Base-by-base conservation (phyloP, 169 alveolate genomes). In the Cryptosporidium ubiquitum region DNA sequence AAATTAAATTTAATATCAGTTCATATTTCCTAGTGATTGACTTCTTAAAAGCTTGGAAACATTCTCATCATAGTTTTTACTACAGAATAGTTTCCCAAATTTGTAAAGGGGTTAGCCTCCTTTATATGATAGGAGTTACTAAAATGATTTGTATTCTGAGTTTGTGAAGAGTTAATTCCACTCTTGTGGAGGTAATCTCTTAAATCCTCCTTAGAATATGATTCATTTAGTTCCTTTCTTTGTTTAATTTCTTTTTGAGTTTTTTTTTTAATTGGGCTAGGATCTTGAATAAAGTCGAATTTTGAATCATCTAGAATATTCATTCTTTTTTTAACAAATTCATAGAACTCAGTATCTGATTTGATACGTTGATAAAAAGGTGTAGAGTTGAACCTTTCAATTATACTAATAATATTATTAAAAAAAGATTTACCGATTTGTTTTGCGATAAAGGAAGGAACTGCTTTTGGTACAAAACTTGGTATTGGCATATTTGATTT, bases 401-500 rank as follows among this genome's bases (percentile, higher is more conserved):
- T 79, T 9, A 79, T 79, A 16, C 66, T n/a, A 4, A 79, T 79
- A 33, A 79, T 37, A 44, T 79, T 79, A 31, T 79, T 79, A 61
- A 39, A 79, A 35, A 79, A 64, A 7, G 79, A 58, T 26, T 79
- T 79, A 0, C 89, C 89, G 14, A 79, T 60, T 61, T 79, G 89
- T 35, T 79, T 79, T 12, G 89, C 89, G 4, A 79, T 79, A 42
- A 79, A 79, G 5, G 89, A 79, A 14, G 89, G 89, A 29, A 79
- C 89, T 5, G 89, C 89, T 39, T 61, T 79, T 31, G 89, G 89
- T 1, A 79, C 75, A 39, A 79, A 79, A 6, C 26, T 61, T 40
- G 89, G 75, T 1, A 79, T 79, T 29, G 89, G 89, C 31, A 79
- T 60, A 58, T 58, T 61, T 40, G 89, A 79, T 33, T 79, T 79